phyloP scores from a whole-genome alignment of 2,329 filamentous ascomycete species.

The Fusarium sp. region DNA sequence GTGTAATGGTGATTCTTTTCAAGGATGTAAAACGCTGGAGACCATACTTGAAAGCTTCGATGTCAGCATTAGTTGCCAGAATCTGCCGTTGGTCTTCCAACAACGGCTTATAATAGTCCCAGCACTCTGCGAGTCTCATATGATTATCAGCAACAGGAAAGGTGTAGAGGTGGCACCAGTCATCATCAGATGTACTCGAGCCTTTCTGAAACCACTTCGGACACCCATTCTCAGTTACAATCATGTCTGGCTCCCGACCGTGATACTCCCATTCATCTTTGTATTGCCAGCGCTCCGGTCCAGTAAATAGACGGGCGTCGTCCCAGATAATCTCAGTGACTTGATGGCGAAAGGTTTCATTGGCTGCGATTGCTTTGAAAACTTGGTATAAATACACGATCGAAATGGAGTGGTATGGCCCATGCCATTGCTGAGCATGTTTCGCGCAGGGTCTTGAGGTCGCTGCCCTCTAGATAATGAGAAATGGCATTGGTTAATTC shows the following conservation, averaged over 20 bases:
- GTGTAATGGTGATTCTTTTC: neutral
- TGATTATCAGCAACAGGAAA: neutral
- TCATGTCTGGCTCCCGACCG: neutral
- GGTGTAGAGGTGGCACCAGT: neutral
- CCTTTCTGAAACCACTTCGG: neutral
- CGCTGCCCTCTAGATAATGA: neutral
- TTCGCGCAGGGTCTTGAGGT: neutral
- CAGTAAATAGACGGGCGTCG: neutral
- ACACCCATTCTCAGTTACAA: neutral
- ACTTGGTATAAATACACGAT: neutral
- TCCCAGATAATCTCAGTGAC: neutral
- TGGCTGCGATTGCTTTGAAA: neutral
- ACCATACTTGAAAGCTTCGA: neutral
- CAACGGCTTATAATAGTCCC: neutral
- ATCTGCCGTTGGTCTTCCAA: neutral
- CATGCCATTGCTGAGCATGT: neutral
- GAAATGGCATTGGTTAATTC: neutral
- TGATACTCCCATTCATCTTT: fast-evolving
- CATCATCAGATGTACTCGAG: neutral
- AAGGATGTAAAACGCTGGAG: neutral
- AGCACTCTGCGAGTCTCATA: neutral
- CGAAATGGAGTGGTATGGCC: neutral
- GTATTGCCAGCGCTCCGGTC: neutral
- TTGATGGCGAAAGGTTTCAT: neutral
- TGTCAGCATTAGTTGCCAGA: neutral